A percentile compares a stretch with the other conserved stretches of the same genome.
phyloP scores from a whole-genome alignment of 352 stramenopile genomes.

The Pythium dissotocum region DNA sequence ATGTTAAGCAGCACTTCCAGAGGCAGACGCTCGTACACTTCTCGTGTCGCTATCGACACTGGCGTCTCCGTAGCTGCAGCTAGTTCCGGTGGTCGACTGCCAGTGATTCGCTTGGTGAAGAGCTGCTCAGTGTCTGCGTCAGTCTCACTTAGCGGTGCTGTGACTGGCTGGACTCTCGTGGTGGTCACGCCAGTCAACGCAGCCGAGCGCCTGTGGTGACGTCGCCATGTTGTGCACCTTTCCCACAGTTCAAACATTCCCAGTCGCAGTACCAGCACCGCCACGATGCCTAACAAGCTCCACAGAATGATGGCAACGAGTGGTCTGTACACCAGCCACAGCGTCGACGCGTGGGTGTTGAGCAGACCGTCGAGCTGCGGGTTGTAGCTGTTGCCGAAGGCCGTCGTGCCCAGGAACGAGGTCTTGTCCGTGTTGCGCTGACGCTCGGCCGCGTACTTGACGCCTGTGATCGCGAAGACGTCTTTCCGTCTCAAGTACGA shows the following conservation, averaged over 20 bases:
- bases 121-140: not conserved
- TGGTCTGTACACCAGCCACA: slow-evolving; percentile 15
- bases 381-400: slow-evolving; percentile 20
- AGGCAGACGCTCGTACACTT: slow-evolving; percentile 43
- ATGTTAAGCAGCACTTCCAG: slow-evolving; percentile 51
- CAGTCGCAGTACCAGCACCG: not conserved
- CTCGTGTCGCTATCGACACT: no score
- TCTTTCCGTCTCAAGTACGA: slow-evolving; percentile 9
- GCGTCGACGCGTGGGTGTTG: slow-evolving; percentile 2
- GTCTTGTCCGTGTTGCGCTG: slow-evolving; percentile 10
- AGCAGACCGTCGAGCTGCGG: slow-evolving; percentile 6
- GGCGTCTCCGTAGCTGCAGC: no score
- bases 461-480: slow-evolving; percentile 13
- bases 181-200: not conserved
- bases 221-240: not conserved
- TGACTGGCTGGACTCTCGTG: not conserved
- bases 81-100: no score
- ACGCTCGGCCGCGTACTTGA: slow-evolving; percentile 17
- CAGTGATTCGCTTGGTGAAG: not conserved
- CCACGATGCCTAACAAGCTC: slow-evolving; percentile 8
- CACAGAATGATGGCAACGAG: slow-evolving; percentile 11
- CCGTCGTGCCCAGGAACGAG: slow-evolving; percentile 15
- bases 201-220: not conserved
- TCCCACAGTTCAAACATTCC: not conserved
- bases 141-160: no score